phyloP scores from a whole-genome alignment of 805 yeast genomes.

The Schizosaccharomyces pombe region DNA sequence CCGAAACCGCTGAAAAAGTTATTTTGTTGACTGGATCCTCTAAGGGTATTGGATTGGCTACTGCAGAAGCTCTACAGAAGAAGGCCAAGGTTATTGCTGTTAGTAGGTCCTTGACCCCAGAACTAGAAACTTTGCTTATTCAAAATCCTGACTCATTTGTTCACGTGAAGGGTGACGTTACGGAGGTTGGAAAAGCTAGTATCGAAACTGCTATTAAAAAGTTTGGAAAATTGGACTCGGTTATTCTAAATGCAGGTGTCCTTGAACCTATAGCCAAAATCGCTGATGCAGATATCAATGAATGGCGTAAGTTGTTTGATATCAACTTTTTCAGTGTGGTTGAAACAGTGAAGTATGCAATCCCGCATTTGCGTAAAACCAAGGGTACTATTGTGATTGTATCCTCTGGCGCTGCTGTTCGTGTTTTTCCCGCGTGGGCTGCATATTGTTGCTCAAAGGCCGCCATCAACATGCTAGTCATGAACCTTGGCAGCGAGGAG shows the following conservation, averaged over 20 bases:
- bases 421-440: conserved; percentile 44
- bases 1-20: background rate
- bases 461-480: conserved; percentile 57
- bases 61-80: conserved; percentile 29
- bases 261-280: conserved; percentile 46
- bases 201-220: conserved; percentile 22
- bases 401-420: conserved; percentile 65
- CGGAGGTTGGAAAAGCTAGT: conserved; percentile 15
- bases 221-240: conserved; percentile 29
- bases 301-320: conserved; percentile 46
- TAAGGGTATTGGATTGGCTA: conserved; percentile 42
- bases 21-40: conserved; percentile 17
- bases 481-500: conserved; percentile 47
- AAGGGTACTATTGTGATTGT: conserved; percentile 54
- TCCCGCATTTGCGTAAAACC: conserved; percentile 33
- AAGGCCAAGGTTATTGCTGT: conserved; percentile 36
- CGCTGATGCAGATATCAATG: conserved; percentile 28
- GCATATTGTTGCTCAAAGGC: conserved; percentile 87
- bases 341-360: conserved; percentile 19
- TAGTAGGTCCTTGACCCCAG: conserved; percentile 29
- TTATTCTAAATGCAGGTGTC: conserved; percentile 51
- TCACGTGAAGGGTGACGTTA: conserved; percentile 8
- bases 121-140: conserved; percentile 5
- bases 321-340: conserved; percentile 61
- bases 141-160: conserved; percentile 8